Conservation (phyloP, 2,329 filamentous ascomycete species). For the Phialocephala sp. region DNA sequence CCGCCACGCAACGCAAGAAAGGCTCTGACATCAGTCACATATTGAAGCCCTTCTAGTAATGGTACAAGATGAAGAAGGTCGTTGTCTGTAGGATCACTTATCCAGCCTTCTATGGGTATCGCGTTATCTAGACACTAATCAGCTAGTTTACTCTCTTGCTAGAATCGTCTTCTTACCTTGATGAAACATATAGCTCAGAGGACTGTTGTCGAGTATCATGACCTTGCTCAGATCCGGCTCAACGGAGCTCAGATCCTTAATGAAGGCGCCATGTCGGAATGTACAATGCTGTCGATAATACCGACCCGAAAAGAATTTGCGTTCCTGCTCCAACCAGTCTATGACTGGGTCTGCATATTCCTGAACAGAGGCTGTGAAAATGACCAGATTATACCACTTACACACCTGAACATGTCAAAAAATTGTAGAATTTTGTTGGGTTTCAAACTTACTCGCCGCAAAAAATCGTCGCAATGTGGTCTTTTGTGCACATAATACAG, state of each 20-base stretch:
- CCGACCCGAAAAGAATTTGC: slow-evolving; percentile 91
- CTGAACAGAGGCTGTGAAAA: slow-evolving; percentile 97
- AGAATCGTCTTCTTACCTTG: slow-evolving; percentile 70
- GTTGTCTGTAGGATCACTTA: slow-evolving; percentile 96
- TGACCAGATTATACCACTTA: slow-evolving; percentile 97
- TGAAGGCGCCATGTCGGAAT: slow-evolving; percentile 92
- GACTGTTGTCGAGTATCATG: slow-evolving; percentile 98
- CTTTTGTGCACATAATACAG: slow-evolving; percentile 99
- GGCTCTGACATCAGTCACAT: slow-evolving; percentile 93
- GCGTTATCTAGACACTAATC: slow-evolving; percentile 78
- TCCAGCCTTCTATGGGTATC: slow-evolving; percentile 99
- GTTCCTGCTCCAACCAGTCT: slow-evolving; percentile 96
- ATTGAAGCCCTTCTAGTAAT: slow-evolving; percentile 90
- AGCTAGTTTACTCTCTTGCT: slow-evolving; percentile 18
- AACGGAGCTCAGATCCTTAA: slow-evolving; percentile 95
- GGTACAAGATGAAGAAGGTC: slow-evolving; percentile 93
- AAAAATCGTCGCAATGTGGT: slow-evolving; percentile 94
- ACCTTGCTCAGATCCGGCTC: slow-evolving; percentile 97
- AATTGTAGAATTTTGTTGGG: slow-evolving; percentile 1
- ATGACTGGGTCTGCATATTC: slow-evolving; percentile 99
- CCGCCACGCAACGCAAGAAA: slow-evolving; percentile 87
- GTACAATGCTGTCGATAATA: slow-evolving; percentile 99
- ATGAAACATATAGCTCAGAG: slow-evolving; percentile 97
- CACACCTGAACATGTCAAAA: slow-evolving; percentile 65
- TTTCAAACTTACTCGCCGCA: slow-evolving; percentile 69